Percentiles rank a stretch among this genome's conserved stretches.
phyloP scores from a whole-genome alignment of 225 moss, liverwort and hornwort genomes.

The Thuidium tamariscinum region DNA sequence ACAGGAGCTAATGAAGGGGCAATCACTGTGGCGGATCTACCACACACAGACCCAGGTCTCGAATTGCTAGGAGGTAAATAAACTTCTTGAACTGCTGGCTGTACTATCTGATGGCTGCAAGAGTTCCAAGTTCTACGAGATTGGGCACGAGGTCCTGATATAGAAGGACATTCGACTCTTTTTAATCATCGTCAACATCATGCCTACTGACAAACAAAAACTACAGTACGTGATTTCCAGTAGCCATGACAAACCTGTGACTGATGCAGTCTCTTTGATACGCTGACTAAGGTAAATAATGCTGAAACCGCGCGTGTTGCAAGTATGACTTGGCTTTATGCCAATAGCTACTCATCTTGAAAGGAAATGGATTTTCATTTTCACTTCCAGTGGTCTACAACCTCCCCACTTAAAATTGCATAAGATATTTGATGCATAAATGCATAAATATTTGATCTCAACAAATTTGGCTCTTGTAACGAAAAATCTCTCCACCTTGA shows the following conservation, averaged over 20 bases:
- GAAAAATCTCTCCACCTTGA: neutral
- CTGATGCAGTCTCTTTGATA: neutral
- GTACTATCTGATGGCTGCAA: conserved; percentile 3
- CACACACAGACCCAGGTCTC: neutral
- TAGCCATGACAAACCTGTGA: neutral
- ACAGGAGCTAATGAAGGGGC: neutral
- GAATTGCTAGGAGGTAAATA: conserved; percentile 9
- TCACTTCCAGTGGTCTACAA: neutral
- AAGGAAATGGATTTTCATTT: neutral
- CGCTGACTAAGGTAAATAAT: neutral
- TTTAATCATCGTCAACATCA: neutral
- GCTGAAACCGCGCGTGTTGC: too few species aligned
- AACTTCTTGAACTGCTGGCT: neutral
- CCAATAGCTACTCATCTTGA: neutral
- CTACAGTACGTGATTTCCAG: neutral
- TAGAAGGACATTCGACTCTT: neutral
- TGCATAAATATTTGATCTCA: neutral
- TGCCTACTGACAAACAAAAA: neutral
- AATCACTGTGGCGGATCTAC: neutral
- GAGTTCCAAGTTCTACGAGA: conserved; percentile 1
- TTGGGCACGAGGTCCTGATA: neutral
- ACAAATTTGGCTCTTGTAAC: neutral
- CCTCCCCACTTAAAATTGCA: neutral
- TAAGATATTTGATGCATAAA: neutral
- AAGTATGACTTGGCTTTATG: neutral